Conservation (phyloP, 352 stramenopile species). For the Phytophthora rubi region DNA sequence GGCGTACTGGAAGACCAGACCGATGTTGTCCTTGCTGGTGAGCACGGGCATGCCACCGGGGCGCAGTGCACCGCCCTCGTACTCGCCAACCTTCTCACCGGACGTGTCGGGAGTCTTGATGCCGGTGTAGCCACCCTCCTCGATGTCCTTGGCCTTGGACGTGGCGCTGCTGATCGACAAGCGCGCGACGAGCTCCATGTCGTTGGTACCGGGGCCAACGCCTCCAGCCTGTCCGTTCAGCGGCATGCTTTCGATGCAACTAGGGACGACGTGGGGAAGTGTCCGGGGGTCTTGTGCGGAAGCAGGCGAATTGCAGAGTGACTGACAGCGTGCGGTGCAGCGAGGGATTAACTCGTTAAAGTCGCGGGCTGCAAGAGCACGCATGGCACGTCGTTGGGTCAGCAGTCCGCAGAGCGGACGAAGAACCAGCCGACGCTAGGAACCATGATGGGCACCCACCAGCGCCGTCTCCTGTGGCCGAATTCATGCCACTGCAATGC, state of each 20-base stretch:
- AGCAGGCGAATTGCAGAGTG: slow-evolving; percentile 33
- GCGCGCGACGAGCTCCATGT: slow-evolving; percentile 37
- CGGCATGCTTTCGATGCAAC: slow-evolving; percentile 16
- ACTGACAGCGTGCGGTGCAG: slow-evolving; percentile 6
- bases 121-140: slow-evolving; percentile 36
- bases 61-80: slow-evolving; percentile 55
- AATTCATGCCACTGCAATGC: slow-evolving; percentile 21
- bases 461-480: slow-evolving; percentile 16
- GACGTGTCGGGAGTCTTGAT: slow-evolving; percentile 35
- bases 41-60: slow-evolving; percentile 42
- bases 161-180: slow-evolving; percentile 44
- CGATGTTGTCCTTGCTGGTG: slow-evolving; percentile 40
- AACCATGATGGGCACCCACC: slow-evolving; percentile 27
- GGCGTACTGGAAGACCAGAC: slow-evolving; percentile 57
- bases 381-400: slow-evolving; percentile 19
- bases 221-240: slow-evolving; percentile 6
- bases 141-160: slow-evolving; percentile 33
- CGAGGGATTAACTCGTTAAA: slow-evolving; percentile 15
- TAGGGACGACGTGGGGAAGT: neutral
- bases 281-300: slow-evolving; percentile 19
- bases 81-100: slow-evolving; percentile 18
- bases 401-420: slow-evolving; percentile 16
- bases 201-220: slow-evolving; percentile 14
- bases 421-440: slow-evolving; percentile 21
- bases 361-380: neutral